These are phyloP conservation scores for Penicillium pulvis DNA, from an alignment of 495 filamentous ascomycete species.

Conservation along the genomic window DNA sequence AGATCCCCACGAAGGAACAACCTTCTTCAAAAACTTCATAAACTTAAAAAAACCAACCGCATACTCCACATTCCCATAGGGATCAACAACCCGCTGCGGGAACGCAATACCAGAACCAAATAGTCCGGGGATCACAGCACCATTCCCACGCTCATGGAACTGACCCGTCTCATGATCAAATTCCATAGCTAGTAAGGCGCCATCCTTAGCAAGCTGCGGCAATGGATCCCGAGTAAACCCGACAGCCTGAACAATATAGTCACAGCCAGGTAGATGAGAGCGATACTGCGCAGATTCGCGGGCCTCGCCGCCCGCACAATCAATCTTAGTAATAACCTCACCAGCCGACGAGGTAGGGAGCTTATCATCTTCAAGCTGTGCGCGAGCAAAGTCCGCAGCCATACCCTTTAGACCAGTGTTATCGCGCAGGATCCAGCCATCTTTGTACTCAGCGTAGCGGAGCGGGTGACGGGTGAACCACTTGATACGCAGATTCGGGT, in stretches of 20 bases:
- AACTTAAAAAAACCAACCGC: conserved; percentile 66
- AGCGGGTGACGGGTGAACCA: conserved; percentile 64
- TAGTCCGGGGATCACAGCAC: conserved; percentile 47
- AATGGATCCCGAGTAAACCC: conserved; percentile 54
- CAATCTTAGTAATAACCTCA: conserved; percentile 52
- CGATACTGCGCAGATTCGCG: conserved; percentile 42
- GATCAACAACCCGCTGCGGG: conserved; percentile 61
- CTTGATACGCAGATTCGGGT: conserved; percentile 55
- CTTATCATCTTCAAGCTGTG: conserved; percentile 54
- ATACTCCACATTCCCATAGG: conserved; percentile 60
- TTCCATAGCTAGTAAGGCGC: conserved; percentile 34
- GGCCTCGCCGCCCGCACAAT: conserved; percentile 43
- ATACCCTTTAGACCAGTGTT: conserved; percentile 66
- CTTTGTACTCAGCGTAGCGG: conserved; percentile 61
- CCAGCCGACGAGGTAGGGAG: conserved; percentile 51
- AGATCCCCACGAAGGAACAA: conserved; percentile 46
- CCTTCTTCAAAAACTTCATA: conserved; percentile 60
- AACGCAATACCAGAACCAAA: conserved; percentile 64
- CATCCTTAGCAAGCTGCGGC: conserved; percentile 42
- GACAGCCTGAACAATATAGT: conserved; percentile 56
- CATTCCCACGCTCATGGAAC: conserved; percentile 43
- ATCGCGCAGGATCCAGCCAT: conserved; percentile 63
- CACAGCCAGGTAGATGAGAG: conserved; percentile 48
- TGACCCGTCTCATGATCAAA: conserved; percentile 53
- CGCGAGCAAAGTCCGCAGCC: conserved; percentile 58